Percentiles rank a stretch among this genome's conserved stretches.
Conservation (phyloP, 2,329 filamentous ascomycete genomes). For the Phaeosphaeria sp. region DNA sequence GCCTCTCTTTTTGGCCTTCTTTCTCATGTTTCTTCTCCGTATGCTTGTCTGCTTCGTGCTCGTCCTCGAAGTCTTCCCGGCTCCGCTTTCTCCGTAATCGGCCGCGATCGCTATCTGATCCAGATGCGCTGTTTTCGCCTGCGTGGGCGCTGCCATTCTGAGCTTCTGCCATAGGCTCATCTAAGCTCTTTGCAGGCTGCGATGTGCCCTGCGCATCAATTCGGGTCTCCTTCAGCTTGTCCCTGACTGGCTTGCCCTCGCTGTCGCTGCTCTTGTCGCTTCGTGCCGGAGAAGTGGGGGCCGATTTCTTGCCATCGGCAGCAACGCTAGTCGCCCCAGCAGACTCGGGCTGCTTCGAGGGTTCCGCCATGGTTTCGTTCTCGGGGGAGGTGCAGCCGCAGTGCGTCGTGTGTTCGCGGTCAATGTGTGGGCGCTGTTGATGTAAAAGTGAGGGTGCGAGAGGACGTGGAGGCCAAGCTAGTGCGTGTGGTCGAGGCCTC, state of each 20-base stretch:
- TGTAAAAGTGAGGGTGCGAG: background rate
- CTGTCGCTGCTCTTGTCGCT: conserved; percentile 53
- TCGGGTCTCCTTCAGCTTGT: conserved; percentile 68
- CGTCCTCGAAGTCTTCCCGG: conserved; percentile 53
- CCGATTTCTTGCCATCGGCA: conserved; percentile 18
- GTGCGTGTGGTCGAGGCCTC: background rate
- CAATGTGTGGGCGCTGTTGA: conserved; percentile 7
- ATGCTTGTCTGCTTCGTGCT: conserved; percentile 40
- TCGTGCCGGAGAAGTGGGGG: conserved; percentile 35
- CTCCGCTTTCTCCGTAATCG: conserved; percentile 54
- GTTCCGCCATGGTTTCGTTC: conserved; percentile 29
- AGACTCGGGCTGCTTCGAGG: conserved; percentile 27
- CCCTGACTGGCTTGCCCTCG: conserved; percentile 64
- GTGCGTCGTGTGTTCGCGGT: background rate
- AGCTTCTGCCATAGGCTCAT: conserved; percentile 31
- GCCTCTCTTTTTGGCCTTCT: conserved; percentile 26
- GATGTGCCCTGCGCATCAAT: conserved; percentile 53
- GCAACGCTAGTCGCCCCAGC: conserved; percentile 14
- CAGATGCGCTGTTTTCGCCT: conserved; percentile 37
- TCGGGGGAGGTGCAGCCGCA: background rate
- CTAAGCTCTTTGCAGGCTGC: conserved; percentile 20
- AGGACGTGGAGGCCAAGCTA: background rate
- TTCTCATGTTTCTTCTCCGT: conserved; percentile 43
- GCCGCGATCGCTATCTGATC: conserved; percentile 46
- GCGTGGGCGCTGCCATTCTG: conserved; percentile 29